phyloP scores from a whole-genome alignment of 108 stramenopile species.

The Pseudonitzschia pungens region DNA sequence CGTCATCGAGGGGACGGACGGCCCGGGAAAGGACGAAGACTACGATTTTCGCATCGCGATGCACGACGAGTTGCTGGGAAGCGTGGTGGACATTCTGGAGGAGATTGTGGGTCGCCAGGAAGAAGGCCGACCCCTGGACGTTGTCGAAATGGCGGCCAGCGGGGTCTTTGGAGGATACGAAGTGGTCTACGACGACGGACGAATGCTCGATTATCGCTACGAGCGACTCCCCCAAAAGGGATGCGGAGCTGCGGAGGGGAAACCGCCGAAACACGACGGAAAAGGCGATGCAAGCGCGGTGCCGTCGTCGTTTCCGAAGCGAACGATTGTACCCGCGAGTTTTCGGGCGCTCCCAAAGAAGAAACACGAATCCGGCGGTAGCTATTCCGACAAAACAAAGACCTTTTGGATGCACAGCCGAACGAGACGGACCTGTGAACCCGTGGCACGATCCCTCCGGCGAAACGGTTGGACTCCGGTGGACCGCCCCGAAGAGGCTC shows the following conservation, averaged over 20 bases:
- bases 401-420: slow-evolving; percentile 1
- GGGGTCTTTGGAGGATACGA: neutral
- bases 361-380: neutral
- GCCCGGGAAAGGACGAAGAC: slow-evolving; percentile 9
- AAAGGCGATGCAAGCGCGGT: no score
- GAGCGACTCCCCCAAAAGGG: neutral
- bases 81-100: slow-evolving; percentile 4
- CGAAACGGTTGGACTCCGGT: neutral
- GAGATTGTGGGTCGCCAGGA: neutral
- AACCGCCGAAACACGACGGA: no score
- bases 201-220: neutral
- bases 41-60: slow-evolving; percentile 21
- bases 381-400: no score
- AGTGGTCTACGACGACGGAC: neutral
- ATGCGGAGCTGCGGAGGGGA: neutral
- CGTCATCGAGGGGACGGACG: slow-evolving; percentile 4
- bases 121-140: neutral
- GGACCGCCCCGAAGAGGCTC: neutral
- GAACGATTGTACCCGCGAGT: no score
- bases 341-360: no score
- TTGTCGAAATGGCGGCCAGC: neutral
- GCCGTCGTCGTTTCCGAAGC: no score
- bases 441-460: neutral
- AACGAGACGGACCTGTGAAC: neutral
- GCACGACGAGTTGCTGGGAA: neutral